These are phyloP conservation scores for Pichia insulana DNA, from an alignment of 805 yeast species.

Conservation along the genomic window DNA sequence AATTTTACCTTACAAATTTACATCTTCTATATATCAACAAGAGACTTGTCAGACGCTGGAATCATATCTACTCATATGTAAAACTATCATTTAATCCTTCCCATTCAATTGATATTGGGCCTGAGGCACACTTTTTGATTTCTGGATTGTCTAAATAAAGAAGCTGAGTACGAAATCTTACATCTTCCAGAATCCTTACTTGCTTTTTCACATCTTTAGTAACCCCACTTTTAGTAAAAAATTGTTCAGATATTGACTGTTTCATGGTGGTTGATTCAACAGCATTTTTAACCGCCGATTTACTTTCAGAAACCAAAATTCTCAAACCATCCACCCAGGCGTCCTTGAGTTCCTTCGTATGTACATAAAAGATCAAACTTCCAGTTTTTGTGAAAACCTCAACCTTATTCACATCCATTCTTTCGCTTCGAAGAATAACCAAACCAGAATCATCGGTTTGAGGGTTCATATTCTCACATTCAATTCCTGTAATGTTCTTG, in stretches of 20 bases:
- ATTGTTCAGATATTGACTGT: constrained; percentile 7
- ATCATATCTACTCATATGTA: constrained; percentile 4
- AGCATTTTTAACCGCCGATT: constrained; percentile 30
- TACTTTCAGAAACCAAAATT: constrained; percentile 33
- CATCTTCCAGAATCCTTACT: constrained; percentile 33
- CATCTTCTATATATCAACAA: no score
- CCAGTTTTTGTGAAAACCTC: constrained; percentile 15
- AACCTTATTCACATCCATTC: constrained; percentile 27
- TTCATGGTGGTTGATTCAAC: constrained; percentile 1
- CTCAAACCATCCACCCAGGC: constrained; percentile 77
- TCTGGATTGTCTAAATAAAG: constrained; percentile 28
- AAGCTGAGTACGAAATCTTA: constrained; percentile 43
- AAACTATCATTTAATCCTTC: constrained; percentile 1
- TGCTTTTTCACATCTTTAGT: constrained; percentile 30
- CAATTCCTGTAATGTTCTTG: constrained; percentile 41
- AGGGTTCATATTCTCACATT: constrained; percentile 35
- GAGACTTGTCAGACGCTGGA: no score
- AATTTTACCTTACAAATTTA: no score
- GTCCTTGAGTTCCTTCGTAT: constrained; percentile 56
- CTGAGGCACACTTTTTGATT: constrained; percentile 2
- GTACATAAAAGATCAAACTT: constrained; percentile 55
- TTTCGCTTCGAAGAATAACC: constrained; percentile 45
- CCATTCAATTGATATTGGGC: neutral
- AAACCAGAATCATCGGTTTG: constrained; percentile 31
- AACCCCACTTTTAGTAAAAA: constrained; percentile 4